Evolutionary conservation across 2,329 filamentous ascomycete species (phyloP).

Genomic region (Colletotrichum sp.): DNA sequence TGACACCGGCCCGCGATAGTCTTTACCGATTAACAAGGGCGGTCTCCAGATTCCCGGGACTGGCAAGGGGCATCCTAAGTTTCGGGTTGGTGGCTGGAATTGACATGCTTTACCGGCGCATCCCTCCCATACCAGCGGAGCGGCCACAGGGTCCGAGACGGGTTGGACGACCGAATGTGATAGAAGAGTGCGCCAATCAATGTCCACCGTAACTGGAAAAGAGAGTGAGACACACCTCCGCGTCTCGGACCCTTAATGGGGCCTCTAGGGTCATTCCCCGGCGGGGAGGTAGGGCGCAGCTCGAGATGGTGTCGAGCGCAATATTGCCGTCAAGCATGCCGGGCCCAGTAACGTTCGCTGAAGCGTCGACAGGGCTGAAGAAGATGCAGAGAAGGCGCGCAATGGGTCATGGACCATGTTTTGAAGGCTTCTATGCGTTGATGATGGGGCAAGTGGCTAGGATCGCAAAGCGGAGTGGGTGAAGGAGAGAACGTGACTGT

Average conservation of each 20-base stretch:
- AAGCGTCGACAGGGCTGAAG: conserved; percentile 16
- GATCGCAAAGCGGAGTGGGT: not conserved
- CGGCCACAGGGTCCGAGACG: not conserved
- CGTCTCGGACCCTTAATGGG: not conserved
- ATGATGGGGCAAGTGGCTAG: not conserved
- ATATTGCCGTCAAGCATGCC: not conserved
- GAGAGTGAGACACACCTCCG: not conserved
- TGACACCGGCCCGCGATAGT: not conserved
- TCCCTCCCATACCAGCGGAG: conserved; percentile 5
- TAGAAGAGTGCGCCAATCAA: not conserved
- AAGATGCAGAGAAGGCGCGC: not conserved
- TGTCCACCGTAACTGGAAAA: not conserved
- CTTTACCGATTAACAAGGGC: not conserved
- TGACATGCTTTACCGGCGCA: not conserved
- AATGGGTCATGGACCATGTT: not conserved
- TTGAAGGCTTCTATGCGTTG: not conserved
- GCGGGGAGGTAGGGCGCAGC: not conserved
- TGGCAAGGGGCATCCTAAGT: not conserved
- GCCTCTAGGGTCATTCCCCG: not conserved
- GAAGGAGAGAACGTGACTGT: not conserved
- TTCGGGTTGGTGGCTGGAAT: not conserved
- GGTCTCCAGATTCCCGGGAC: not conserved
- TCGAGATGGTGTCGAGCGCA: not conserved
- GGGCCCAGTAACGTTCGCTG: not conserved
- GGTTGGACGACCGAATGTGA: not conserved